Base-by-base conservation (phyloP, 2,329 filamentous ascomycete species). In the Microdochium trichocladiopsis region DNA sequence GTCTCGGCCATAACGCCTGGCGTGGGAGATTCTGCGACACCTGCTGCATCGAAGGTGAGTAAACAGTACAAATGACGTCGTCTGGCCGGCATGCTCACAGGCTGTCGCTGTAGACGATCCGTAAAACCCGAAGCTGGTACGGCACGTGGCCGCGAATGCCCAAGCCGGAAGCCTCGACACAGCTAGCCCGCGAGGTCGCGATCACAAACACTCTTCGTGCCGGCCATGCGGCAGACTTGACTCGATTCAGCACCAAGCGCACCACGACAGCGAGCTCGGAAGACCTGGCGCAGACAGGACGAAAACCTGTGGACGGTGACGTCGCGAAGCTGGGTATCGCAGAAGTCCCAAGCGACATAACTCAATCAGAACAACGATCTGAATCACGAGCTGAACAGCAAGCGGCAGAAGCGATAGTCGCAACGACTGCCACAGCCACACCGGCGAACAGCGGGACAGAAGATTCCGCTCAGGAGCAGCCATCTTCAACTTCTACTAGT, bases 171-270 rank as follows among this genome's bases (percentile, higher is more conserved):
- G 74, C 82, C 25, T 85, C 81, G 9, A 84, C 78, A 5, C 79
- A 82, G 50, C 69, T 86, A 47, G 80, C 80, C 3, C 75, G 73
- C 56, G 82, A 86, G 63, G 81, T 77, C 12, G 84, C 86, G 25
- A 66, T 80, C 47, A 82, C 80, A 25, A 79, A 76, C 48, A 81
- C 77, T 2, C 65, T 76, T 48, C 74, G 72, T 53, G 68, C 77
- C 1, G 68, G 61, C n/a, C 69, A 69, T 9, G 59, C 69, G 1
- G 67, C 75, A 3, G 77, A 83, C 57, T 69, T 82, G 28, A 72
- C 72, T 51, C 74, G 76, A 45, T 82, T 76, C 18, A 8, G 16
- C 21, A 8, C 18, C 9, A 16, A 16, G 5, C 6, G 14, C 16
- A 22, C 41, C 16, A 45, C 41, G 6, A 21, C 18, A 3, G 41